Conservation (phyloP, 2,329 filamentous ascomycete genomes). For the Trichothecium roseum region DNA sequence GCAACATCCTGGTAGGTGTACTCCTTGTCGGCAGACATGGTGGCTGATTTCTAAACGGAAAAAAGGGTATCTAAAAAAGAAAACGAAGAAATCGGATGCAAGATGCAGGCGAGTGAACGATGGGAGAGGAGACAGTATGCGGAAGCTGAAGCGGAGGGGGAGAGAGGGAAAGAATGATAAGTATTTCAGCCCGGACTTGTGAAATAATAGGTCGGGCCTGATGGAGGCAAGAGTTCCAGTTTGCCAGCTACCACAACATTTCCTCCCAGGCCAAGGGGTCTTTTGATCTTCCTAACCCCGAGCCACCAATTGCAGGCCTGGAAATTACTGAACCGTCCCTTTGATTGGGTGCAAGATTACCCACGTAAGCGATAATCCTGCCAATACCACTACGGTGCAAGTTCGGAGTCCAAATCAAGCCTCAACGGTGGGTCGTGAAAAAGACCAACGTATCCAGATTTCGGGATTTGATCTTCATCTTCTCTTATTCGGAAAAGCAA, state of each 20-base stretch:
- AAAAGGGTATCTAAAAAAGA: constrained; percentile 2
- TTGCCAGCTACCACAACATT: background rate
- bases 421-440: too few relatives aligned
- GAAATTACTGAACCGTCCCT: constrained; percentile 1
- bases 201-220: background rate
- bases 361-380: background rate
- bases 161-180: constrained; percentile 1
- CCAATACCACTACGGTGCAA: too few relatives aligned
- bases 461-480: too few relatives aligned
- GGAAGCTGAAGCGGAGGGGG: background rate
- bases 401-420: too few relatives aligned
- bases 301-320: background rate
- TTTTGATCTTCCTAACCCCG: too few relatives aligned
- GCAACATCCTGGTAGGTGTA: constrained; percentile 74
- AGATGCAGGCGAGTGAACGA: background rate
- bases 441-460: too few relatives aligned
- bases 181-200: constrained; percentile 3
- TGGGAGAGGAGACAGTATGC: background rate
- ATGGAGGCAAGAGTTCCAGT: background rate
- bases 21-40: constrained; percentile 27
- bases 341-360: constrained; percentile 1
- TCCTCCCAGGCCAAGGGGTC: background rate
- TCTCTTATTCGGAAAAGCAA: too few relatives aligned
- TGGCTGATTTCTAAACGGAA: constrained; percentile 11
- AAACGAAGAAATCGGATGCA: constrained; percentile 1